Evolutionary conservation across 2,329 filamentous ascomycete genomes (phyloP).

Genomic region (Metarhizium humberi): DNA sequence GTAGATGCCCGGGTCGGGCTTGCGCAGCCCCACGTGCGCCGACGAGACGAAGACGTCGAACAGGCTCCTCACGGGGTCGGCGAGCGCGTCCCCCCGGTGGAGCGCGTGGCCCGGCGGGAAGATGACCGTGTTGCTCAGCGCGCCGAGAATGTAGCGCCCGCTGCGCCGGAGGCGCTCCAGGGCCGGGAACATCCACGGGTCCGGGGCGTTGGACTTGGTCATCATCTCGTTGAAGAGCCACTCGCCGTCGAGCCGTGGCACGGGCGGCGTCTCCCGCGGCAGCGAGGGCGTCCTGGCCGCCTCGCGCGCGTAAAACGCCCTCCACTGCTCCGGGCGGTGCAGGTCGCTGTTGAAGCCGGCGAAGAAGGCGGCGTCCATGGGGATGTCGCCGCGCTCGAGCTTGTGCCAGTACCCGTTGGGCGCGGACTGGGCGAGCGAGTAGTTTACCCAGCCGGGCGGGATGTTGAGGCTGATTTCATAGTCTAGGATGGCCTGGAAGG

Average conservation of each 20-base stretch:
- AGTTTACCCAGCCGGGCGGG: slow-evolving; percentile 84
- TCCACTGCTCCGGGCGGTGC: slow-evolving; percentile 57
- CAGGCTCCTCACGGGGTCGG: slow-evolving; percentile 49
- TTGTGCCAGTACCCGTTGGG: slow-evolving; percentile 81
- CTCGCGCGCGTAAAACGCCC: slow-evolving; percentile 45
- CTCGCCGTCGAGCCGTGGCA: slow-evolving; percentile 68
- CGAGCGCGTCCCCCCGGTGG: slow-evolving; percentile 38
- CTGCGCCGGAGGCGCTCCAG: slow-evolving; percentile 57
- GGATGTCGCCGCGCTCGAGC: slow-evolving; percentile 75
- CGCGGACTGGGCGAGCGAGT: slow-evolving; percentile 69
- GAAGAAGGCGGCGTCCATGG: slow-evolving; percentile 69
- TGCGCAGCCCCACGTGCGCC: slow-evolving; percentile 78
- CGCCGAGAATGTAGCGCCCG: slow-evolving; percentile 63
- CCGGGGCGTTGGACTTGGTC: slow-evolving; percentile 56
- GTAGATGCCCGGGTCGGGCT: slow-evolving; percentile 80
- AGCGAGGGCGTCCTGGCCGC: slow-evolving; percentile 31
- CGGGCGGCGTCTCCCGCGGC: slow-evolving; percentile 39
- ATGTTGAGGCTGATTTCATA: slow-evolving; percentile 73
- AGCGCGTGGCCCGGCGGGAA: slow-evolving; percentile 70
- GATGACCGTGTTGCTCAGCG: slow-evolving; percentile 81
- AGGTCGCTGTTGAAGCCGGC: slow-evolving; percentile 67
- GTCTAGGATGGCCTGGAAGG: slow-evolving; percentile 86
- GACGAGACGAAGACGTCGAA: slow-evolving; percentile 88
- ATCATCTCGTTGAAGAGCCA: slow-evolving; percentile 91
- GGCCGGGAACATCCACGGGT: slow-evolving; percentile 85